These are phyloP conservation scores for Drechmeria coniospora DNA, from an alignment of 2,329 filamentous ascomycete genomes.

Conservation along the genomic window DNA sequence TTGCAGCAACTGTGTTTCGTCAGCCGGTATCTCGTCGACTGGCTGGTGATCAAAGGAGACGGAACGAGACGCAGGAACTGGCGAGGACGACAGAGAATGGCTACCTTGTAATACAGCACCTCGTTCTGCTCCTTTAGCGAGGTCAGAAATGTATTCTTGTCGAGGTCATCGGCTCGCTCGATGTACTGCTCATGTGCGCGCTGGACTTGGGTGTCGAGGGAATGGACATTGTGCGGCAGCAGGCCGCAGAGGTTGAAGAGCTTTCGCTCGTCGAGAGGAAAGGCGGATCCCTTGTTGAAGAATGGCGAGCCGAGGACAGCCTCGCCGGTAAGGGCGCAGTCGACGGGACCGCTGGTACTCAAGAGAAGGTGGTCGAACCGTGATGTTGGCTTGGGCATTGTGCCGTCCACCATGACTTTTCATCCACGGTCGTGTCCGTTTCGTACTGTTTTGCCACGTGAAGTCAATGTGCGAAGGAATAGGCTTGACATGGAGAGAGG, in stretches of 20 bases:
- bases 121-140: slow-evolving; percentile 76
- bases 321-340: slow-evolving; percentile 20
- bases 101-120: slow-evolving; percentile 62
- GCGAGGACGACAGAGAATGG: slow-evolving; percentile 3
- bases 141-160: slow-evolving; percentile 79
- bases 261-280: slow-evolving; percentile 51
- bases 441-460: no score
- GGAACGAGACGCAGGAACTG: not conserved
- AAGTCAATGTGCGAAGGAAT: no score
- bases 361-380: slow-evolving; percentile 18
- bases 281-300: slow-evolving; percentile 73
- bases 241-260: slow-evolving; percentile 58
- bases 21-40: no score
- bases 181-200: slow-evolving; percentile 72
- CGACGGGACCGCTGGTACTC: slow-evolving; percentile 19
- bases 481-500: no score
- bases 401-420: no score
- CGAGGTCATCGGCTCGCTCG: slow-evolving; percentile 44
- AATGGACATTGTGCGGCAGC: slow-evolving; percentile 57
- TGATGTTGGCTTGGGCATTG: slow-evolving; percentile 5
- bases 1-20: slow-evolving; percentile 43
- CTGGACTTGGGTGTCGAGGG: slow-evolving; percentile 58
- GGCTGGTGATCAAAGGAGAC: no score
- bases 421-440: no score
- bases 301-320: slow-evolving; percentile 20